Evolutionary conservation across 805 yeast genomes (phyloP), one percentile per base, ranked within the genome.

Genomic region (Spathaspora gorwiae): DNA sequence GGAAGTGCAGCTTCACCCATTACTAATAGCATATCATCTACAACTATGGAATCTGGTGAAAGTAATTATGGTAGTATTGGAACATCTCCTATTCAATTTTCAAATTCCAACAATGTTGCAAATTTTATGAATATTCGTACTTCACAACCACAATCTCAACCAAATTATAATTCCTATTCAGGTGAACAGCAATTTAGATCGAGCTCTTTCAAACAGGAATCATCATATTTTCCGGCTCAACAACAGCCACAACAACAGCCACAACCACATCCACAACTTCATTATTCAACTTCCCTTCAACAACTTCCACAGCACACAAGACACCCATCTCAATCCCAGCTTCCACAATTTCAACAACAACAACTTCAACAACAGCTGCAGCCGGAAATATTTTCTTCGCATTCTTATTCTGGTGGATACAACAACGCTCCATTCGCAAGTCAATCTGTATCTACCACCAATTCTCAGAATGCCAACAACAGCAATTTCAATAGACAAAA

Each of bases 51-150:
- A 19, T 9, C 9, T 29, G 12, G 12, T 11, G 12, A 29, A 3
- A 11, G 12, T 29, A 29, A 11, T 29, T 29, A 29, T 29, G 32
- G 12, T 9, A 11, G 9, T 29, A 11, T 29, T 29, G 32, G 32
- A 29, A 29, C 32, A 9, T 29, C 32, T 29, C 32, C 32, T 29
- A 7, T 11, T 9, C 31, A 26, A 19, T 10, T 12, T 6, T 31
- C 30, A 7, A 19, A 9, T n/a, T 31, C 42, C 2, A 49, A 43
- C 37, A 46, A 44, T 32, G 42, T 49, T 24, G 51, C 55, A 11
- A 50, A 42, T 27, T 54, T 43, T 33, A 35, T 49, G 15, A 47
- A 43, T 30, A 19, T 47, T 5, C 48, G 51, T 19, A 32, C 11
- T 27, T 30, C 32, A 3, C 32, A 29, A 29, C 3, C 32, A 11